Conservation (phyloP, 495 filamentous ascomycete genomes). For the Hypomontagnella submonticulosa region DNA sequence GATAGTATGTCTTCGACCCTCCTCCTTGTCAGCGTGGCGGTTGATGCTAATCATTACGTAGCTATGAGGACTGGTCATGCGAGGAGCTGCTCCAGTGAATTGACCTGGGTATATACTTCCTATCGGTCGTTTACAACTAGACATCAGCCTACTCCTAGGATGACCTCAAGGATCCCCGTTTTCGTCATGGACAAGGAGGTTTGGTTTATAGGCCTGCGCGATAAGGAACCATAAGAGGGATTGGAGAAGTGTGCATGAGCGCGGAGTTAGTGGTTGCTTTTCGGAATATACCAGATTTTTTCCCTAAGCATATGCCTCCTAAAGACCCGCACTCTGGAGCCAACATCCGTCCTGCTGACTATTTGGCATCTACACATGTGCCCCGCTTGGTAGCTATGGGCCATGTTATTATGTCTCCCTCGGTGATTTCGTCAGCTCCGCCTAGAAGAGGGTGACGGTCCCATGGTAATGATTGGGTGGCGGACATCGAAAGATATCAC, state of each 20-base stretch:
- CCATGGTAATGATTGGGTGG: conserved; percentile 2
- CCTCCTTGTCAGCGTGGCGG: not conserved
- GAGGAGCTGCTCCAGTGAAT: conserved; percentile 80
- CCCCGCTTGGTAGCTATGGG: conserved; percentile 5
- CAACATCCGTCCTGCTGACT: conserved; percentile 5
- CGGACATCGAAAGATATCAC: conserved; percentile 21
- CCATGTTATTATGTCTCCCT: conserved; percentile 9
- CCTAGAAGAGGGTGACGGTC: not conserved
- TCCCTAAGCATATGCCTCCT: conserved; percentile 12
- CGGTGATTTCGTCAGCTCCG: conserved; percentile 9
- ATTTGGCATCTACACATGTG: conserved; percentile 13
- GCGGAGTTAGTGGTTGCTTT: conserved; percentile 48
- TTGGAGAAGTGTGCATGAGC: conserved; percentile 43
- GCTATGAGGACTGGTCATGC: conserved; percentile 99
- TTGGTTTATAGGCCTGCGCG: conserved; percentile 19
- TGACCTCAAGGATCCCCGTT: conserved; percentile 12
- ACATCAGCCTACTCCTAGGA: not conserved
- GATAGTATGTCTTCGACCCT: conserved; percentile 75
- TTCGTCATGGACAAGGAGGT: conserved; percentile 4
- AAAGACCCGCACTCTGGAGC: conserved; percentile 5
- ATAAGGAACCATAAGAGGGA: conserved; percentile 16
- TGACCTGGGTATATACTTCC: not conserved
- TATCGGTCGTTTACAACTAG: conserved; percentile 2
- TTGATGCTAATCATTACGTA: conserved; percentile 51
- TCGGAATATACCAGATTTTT: conserved; percentile 38